Conservation (phyloP, 23 red algal species). For the Gracilaria gracilis region DNA sequence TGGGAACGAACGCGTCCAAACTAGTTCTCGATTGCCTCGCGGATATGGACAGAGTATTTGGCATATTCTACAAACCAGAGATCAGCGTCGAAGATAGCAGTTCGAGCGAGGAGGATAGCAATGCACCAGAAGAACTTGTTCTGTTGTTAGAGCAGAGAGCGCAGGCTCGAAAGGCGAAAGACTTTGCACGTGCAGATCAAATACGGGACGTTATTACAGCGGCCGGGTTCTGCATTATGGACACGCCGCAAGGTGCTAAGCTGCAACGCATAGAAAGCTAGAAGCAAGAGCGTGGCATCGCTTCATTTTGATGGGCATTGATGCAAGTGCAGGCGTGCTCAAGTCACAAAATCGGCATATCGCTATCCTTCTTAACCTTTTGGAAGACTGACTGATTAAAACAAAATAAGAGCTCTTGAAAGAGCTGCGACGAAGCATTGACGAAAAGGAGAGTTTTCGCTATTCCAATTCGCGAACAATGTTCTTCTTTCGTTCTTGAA, state of each 20-base stretch:
- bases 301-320: too few species aligned
- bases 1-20: constrained; percentile 1
- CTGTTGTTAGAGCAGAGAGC: constrained; percentile 64
- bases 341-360: too few species aligned
- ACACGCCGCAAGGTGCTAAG: constrained; percentile 84
- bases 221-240: constrained; percentile 78
- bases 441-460: neutral
- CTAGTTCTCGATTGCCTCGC: constrained; percentile 53
- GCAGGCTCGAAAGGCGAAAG: constrained; percentile 75
- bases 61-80: constrained; percentile 84
- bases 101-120: neutral
- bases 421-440: too few species aligned
- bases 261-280: constrained; percentile 62
- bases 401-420: too few species aligned
- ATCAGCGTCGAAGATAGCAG: neutral
- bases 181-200: constrained; percentile 83
- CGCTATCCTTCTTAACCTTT: too few species aligned
- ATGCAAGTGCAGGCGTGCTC: too few species aligned
- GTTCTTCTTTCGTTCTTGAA: constrained; percentile 19
- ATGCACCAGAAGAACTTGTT: constrained; percentile 30
- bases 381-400: too few species aligned
- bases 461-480: constrained; percentile 78
- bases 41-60: constrained; percentile 84
- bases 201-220: constrained; percentile 74
- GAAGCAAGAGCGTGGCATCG: too few species aligned